A percentile compares a stretch with the other conserved stretches of the same genome.
Conservation (phyloP, 1,139 yeast species). For the Geotrichum carabidarum region DNA sequence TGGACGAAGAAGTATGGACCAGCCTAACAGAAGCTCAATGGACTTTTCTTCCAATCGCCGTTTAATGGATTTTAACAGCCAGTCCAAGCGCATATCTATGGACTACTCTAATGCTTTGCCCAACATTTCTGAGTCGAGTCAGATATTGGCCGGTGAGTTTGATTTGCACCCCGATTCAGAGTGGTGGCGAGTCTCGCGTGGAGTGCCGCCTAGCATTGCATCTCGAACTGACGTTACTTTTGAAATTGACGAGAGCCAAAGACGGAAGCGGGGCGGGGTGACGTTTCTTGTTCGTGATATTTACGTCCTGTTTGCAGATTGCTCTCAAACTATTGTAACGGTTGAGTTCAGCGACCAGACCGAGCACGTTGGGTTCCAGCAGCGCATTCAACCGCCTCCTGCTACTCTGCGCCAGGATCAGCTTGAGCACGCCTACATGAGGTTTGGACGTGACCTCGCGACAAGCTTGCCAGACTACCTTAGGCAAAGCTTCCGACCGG, state of each 20-base stretch:
- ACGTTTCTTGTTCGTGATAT: constrained; percentile 57
- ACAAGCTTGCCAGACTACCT: constrained; percentile 24
- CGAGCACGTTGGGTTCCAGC: constrained; percentile 46
- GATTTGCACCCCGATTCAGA: constrained; percentile 39
- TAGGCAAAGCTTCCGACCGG: constrained; percentile 23
- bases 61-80: too few species aligned
- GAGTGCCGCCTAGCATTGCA: constrained; percentile 55
- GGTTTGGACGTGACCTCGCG: constrained; percentile 35
- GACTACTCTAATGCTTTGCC: background rate
- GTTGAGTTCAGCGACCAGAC: constrained; percentile 44
- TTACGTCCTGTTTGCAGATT: constrained; percentile 68
- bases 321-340: constrained; percentile 56
- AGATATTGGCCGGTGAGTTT: constrained; percentile 26
- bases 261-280: constrained; percentile 55
- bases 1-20: too few species aligned
- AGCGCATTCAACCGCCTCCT: constrained; percentile 43
- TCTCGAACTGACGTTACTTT: constrained; percentile 43
- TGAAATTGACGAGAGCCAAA: constrained; percentile 59
- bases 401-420: constrained; percentile 42
- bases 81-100: too few species aligned
- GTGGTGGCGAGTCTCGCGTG: constrained; percentile 62
- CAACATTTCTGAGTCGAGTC: background rate
- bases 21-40: too few species aligned
- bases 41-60: too few species aligned
- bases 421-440: constrained; percentile 48